A percentile compares a stretch with the other conserved stretches of the same genome.
These are phyloP conservation scores for Orbilia oligospora DNA, from an alignment of 2,329 filamentous ascomycete species.

Conservation along the genomic window DNA sequence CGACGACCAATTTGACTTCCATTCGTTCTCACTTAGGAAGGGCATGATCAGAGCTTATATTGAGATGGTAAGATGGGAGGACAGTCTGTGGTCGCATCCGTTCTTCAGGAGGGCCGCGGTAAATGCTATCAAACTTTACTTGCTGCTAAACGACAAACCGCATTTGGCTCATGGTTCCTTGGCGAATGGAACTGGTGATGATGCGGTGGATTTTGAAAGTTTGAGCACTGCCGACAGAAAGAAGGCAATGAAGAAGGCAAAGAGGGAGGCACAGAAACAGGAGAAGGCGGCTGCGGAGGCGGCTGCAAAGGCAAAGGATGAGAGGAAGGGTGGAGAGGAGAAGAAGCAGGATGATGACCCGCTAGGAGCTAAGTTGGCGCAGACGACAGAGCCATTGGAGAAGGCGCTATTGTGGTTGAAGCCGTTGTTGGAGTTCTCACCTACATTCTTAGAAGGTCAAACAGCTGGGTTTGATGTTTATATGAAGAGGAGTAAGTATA, in stretches of 20 bases:
- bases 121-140: conserved; percentile 83
- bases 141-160: conserved; percentile 82
- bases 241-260: conserved; percentile 91
- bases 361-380: conserved; percentile 81
- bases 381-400: conserved; percentile 84
- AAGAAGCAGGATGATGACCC: conserved; percentile 96
- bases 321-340: conserved; percentile 77
- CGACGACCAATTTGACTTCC: conserved; percentile 99
- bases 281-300: conserved; percentile 85
- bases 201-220: conserved; percentile 70
- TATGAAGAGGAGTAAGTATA: conserved; percentile 78
- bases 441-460: conserved; percentile 85
- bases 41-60: conserved; percentile 95
- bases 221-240: conserved; percentile 78
- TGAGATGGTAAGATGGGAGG: conserved; percentile 97
- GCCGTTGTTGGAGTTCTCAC: conserved; percentile 85
- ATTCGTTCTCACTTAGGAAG: conserved; percentile 96
- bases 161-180: conserved; percentile 74
- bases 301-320: conserved; percentile 84
- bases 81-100: conserved; percentile 89
- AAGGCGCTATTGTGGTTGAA: conserved; percentile 89
- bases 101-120: conserved; percentile 90
- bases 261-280: conserved; percentile 80
- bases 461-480: conserved; percentile 91
- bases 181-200: conserved; percentile 72